Conservation (phyloP, 495 filamentous ascomycete genomes). For the Penicillium macrosclerotiorum region DNA sequence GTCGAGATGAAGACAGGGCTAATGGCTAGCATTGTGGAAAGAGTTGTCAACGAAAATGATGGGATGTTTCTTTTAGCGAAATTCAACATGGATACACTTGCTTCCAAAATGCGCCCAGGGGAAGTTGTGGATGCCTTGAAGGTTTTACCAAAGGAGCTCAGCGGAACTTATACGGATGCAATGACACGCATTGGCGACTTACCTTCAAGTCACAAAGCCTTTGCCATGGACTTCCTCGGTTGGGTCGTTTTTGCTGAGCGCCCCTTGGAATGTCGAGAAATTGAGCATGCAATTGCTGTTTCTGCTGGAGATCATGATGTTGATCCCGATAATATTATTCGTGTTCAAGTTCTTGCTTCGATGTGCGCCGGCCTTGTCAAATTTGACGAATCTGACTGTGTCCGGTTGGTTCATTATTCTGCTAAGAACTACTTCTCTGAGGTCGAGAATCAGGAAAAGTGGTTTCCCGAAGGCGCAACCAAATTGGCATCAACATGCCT, state of each 20-base stretch:
- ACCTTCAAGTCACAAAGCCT: not conserved
- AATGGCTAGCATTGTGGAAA: conserved; percentile 1
- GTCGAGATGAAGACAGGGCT: not conserved
- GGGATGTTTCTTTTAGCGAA: conserved; percentile 5
- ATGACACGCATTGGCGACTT: conserved; percentile 2
- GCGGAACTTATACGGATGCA: conserved; percentile 3
- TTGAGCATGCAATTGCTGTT: conserved; percentile 5
- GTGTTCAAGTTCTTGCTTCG: conserved; percentile 1
- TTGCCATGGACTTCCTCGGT: conserved; percentile 1
- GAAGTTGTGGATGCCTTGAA: not conserved
- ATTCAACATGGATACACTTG: conserved; percentile 6
- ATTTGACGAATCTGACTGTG: conserved; percentile 5
- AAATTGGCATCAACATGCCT: conserved; percentile 3
- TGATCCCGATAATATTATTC: conserved; percentile 4
- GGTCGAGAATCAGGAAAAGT: not conserved
- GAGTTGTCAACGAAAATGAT: conserved; percentile 1
- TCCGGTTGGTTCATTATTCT: conserved; percentile 1
- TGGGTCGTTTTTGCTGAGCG: conserved; percentile 7
- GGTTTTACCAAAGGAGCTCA: not conserved
- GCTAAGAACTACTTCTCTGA: conserved; percentile 6
- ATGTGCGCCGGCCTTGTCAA: conserved; percentile 3
- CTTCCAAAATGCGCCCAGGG: conserved; percentile 2
- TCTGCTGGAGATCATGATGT: not conserved
- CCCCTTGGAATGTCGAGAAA: not conserved
- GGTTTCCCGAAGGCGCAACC: conserved; percentile 1